phyloP scores from a whole-genome alignment of 2,329 filamentous ascomycete genomes.

The Beauveria medogensis region DNA sequence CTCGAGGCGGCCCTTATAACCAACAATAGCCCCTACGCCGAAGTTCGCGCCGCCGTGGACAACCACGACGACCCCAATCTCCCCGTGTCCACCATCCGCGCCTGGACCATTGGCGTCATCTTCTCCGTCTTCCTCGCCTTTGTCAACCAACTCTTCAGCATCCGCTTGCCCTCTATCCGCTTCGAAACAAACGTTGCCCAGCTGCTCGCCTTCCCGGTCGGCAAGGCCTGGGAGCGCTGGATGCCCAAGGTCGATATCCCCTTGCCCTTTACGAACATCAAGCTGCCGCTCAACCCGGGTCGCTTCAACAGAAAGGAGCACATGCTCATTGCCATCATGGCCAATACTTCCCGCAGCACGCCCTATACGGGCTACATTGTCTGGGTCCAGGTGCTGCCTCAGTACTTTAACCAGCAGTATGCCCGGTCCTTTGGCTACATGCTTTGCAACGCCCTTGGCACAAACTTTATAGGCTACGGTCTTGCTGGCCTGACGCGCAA shows the following conservation, averaged over 20 bases:
- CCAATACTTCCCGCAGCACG: conserved; percentile 37
- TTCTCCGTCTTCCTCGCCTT: conserved; percentile 24
- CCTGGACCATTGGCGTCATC: conserved; percentile 27
- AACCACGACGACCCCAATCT: conserved; percentile 29
- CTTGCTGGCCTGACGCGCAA: conserved; percentile 34
- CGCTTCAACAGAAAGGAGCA: conserved; percentile 45
- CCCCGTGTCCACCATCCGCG: conserved; percentile 29
- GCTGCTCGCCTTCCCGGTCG: conserved; percentile 29
- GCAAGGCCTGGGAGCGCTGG: conserved; percentile 25
- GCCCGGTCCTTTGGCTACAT: conserved; percentile 35
- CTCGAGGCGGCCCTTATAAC: conserved; percentile 25
- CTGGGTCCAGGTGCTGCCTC: conserved; percentile 33
- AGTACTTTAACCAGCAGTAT: conserved; percentile 36
- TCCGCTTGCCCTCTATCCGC: conserved; percentile 28
- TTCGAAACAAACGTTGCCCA: conserved; percentile 30
- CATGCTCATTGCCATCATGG: conserved; percentile 42
- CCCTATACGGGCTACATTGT: conserved; percentile 37
- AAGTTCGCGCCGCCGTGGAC: conserved; percentile 32
- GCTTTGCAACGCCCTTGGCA: conserved; percentile 35
- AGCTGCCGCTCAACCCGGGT: conserved; percentile 35
- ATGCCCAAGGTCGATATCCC: conserved; percentile 21
- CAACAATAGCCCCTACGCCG: conserved; percentile 26
- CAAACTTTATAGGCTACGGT: conserved; percentile 41
- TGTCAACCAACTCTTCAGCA: conserved; percentile 30
- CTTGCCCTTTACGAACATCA: conserved; percentile 23